Percentiles rank a stretch among this genome's conserved stretches.
Conservation (phyloP, 495 filamentous ascomycete genomes). For the Penicillium tannophilum region DNA sequence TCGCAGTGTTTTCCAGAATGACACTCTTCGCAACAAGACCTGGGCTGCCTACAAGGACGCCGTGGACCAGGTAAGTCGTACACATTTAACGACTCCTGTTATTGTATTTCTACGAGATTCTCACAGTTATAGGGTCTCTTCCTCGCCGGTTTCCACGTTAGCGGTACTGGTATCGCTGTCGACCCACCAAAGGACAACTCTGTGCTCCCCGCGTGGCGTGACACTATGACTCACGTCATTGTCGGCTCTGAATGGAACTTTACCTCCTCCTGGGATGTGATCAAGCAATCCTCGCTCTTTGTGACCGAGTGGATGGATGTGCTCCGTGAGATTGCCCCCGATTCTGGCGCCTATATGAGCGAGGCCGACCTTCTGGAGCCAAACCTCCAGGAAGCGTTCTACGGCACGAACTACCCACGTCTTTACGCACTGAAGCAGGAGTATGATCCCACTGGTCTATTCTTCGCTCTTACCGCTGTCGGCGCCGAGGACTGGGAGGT, state of each 20-base stretch:
- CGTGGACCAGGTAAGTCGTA: conserved; percentile 11
- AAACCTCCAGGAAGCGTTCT: conserved; percentile 50
- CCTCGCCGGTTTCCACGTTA: conserved; percentile 18
- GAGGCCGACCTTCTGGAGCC: conserved; percentile 51
- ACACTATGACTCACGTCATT: conserved; percentile 10
- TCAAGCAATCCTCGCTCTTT: conserved; percentile 6
- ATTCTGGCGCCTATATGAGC: conserved; percentile 49
- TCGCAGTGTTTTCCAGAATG: conserved; percentile 15
- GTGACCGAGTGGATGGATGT: conserved; percentile 20
- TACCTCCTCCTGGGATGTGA: conserved; percentile 10
- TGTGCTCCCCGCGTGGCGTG: conserved; percentile 16
- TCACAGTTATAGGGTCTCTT: conserved; percentile 16
- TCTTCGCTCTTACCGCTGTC: conserved; percentile 30
- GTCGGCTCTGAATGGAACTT: conserved; percentile 15
- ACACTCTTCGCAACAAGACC: conserved; percentile 17
- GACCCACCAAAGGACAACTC: conserved; percentile 13
- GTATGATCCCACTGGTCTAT: conserved; percentile 32
- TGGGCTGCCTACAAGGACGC: conserved; percentile 14
- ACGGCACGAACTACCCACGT: conserved; percentile 49
- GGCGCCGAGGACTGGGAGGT: conserved; percentile 38
- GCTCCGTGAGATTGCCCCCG: conserved; percentile 14
- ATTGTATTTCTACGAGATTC: not conserved
- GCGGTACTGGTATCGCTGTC: conserved; percentile 16
- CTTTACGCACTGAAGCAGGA: conserved; percentile 46
- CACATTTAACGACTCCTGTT: too few relatives aligned